Evolutionary conservation across 495 filamentous ascomycete genomes (phyloP).

Genomic region (Cercophora scortea): DNA sequence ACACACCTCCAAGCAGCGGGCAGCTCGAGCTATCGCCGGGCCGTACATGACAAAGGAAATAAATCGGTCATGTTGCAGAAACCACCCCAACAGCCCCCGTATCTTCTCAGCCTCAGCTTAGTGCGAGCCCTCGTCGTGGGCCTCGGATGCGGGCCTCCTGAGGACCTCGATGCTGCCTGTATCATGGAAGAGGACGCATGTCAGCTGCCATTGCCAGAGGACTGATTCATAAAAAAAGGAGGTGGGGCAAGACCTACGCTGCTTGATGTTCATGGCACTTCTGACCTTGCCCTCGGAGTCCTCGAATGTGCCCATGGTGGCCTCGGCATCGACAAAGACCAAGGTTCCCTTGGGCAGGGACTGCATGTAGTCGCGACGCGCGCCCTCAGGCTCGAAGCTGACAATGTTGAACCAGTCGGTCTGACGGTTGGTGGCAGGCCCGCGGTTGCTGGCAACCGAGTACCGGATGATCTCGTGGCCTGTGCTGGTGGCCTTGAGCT

Average conservation of each 20-base stretch:
- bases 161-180: no score
- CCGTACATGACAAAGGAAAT: no score
- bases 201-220: conserved; percentile 2
- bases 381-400: conserved; percentile 53
- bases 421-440: conserved; percentile 50
- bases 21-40: no score
- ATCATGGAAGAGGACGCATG: background rate
- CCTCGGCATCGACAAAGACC: conserved; percentile 69
- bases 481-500: conserved; percentile 54
- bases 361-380: conserved; percentile 55
- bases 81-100: no score
- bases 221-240: background rate
- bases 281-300: conserved; percentile 56
- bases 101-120: no score
- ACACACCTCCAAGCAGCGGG: no score
- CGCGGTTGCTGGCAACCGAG: conserved; percentile 51
- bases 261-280: conserved; percentile 53
- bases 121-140: no score
- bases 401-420: conserved; percentile 73
- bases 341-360: conserved; percentile 66
- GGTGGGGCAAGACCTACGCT: conserved; percentile 49
- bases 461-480: conserved; percentile 65
- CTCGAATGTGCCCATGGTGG: conserved; percentile 49
- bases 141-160: no score
- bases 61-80: no score